These are phyloP conservation scores for Macaranga tanarius DNA, from an alignment of 441 rosid species.

Conservation along the genomic window DNA sequence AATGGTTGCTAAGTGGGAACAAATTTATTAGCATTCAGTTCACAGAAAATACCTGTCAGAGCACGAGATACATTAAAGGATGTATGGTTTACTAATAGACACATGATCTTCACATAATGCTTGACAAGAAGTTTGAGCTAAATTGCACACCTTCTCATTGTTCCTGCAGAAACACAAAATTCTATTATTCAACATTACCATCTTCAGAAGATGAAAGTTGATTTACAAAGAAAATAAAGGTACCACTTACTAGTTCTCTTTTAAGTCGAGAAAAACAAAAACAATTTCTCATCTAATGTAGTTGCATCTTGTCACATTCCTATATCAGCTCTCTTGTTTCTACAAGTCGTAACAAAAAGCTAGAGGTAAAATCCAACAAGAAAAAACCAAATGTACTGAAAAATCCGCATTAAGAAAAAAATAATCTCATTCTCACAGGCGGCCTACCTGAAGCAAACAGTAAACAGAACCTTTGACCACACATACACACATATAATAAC, in stretches of 20 bases:
- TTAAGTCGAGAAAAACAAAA: neutral
- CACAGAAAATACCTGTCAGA: neutral
- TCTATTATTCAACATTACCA: neutral
- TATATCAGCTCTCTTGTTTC: too few relatives aligned
- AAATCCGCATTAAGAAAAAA: neutral
- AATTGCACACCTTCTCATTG: neutral
- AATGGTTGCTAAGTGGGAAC: neutral
- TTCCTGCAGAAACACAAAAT: neutral
- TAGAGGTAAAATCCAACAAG: neutral
- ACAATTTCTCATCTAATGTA: neutral
- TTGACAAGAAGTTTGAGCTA: neutral
- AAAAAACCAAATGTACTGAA: too few relatives aligned
- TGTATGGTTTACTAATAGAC: neutral
- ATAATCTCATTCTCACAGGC: too few relatives aligned
- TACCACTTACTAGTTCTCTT: neutral
- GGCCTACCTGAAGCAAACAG: slow-evolving; percentile 56
- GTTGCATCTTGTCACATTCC: neutral
- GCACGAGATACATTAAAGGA: too few relatives aligned
- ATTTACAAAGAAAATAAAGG: neutral
- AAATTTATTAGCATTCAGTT: neutral
- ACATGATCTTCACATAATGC: neutral
- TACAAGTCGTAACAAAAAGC: neutral
- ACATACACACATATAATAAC: too few relatives aligned
- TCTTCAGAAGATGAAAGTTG: neutral
- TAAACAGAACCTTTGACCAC: slow-evolving; percentile 2